Percentiles rank a stretch among this genome's conserved stretches.
Evolutionary conservation across 1,284 basidiomycete species (phyloP).

Genomic region (Puccinia coronata): DNA sequence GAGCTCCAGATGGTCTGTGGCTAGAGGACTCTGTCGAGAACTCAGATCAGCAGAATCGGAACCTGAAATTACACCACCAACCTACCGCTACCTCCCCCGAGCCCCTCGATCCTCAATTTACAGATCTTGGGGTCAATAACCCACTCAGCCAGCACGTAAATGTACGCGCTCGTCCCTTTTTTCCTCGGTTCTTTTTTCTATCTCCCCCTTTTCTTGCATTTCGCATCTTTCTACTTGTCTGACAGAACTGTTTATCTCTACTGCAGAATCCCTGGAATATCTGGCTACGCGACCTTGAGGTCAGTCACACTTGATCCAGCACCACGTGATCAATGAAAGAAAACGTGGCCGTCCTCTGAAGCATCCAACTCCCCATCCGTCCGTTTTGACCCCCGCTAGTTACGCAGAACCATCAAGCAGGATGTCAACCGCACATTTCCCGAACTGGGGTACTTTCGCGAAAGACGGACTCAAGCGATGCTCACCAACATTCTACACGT

Average conservation of each 20-base stretch:
- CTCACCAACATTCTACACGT: slow-evolving; percentile 54
- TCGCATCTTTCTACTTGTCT: not conserved
- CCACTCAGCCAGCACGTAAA: slow-evolving; percentile 29
- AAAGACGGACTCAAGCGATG: slow-evolving; percentile 4
- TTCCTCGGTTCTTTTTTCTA: too few relatives aligned
- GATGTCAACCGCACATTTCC: slow-evolving; percentile 39
- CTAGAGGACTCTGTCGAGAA: not conserved
- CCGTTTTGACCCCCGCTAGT: not conserved
- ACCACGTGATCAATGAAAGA: not conserved
- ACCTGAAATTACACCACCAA: not conserved
- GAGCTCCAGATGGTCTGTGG: slow-evolving; percentile 41
- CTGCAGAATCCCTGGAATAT: slow-evolving; percentile 35
- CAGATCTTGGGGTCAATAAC: slow-evolving; percentile 28
- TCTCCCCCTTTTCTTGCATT: too few relatives aligned
- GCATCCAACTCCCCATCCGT: not conserved
- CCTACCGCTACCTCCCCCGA: not conserved
- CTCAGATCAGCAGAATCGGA: too few relatives aligned
- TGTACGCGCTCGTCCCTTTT: too few relatives aligned
- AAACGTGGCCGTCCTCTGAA: not conserved
- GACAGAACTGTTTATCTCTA: not conserved
- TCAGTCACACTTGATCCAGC: not conserved
- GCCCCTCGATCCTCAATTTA: not conserved
- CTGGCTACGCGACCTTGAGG: slow-evolving; percentile 15
- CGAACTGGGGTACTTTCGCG: slow-evolving; percentile 23
- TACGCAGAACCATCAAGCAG: slow-evolving; percentile 23